phyloP scores from a whole-genome alignment of 1,284 basidiomycete genomes.

The Amylostereum areolatum region DNA sequence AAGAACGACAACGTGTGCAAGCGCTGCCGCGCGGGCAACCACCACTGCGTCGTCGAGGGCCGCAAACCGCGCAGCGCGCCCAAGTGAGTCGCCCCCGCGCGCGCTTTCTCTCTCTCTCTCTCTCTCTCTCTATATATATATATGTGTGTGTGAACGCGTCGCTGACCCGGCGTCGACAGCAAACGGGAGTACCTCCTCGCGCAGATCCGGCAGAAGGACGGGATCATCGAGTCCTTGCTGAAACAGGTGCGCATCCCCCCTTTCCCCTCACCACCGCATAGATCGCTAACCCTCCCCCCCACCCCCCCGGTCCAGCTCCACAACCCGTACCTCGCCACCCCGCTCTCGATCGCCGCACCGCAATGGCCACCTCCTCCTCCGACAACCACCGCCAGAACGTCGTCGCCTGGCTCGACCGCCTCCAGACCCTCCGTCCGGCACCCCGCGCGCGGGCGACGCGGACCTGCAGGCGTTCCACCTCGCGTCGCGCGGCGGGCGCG shows the following conservation, averaged over 20 bases:
- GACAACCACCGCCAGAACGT: conserved; percentile 63
- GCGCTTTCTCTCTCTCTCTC: conserved; percentile 11
- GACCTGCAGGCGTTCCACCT: conserved; percentile 35
- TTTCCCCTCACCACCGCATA: conserved; percentile 2
- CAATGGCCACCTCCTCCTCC: conserved; percentile 62
- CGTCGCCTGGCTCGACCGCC: conserved; percentile 60
- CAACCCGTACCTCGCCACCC: conserved; percentile 71
- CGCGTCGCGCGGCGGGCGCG: conserved; percentile 28
- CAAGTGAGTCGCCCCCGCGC: conserved; percentile 51
- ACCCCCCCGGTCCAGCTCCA: conserved; percentile 44
- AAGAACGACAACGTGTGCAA: conserved; percentile 62
- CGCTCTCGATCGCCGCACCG: conserved; percentile 70
- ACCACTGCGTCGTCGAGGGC: conserved; percentile 74
- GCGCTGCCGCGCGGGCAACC: conserved; percentile 61
- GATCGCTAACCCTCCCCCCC: conserved; percentile 2
- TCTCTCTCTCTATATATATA: background rate
- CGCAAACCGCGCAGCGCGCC: conserved; percentile 69
- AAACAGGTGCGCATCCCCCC: conserved; percentile 55
- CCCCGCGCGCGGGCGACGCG: conserved; percentile 18
- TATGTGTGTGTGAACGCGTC: conserved; percentile 14
- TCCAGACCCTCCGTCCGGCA: conserved; percentile 33
- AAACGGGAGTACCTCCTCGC: conserved; percentile 78
- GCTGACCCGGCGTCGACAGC: conserved; percentile 38
- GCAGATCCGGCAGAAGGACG: conserved; percentile 77
- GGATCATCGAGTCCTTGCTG: conserved; percentile 73